Base-by-base conservation (phyloP, 768 basidiomycete species). In the Hebeloma cylindrosporum region DNA sequence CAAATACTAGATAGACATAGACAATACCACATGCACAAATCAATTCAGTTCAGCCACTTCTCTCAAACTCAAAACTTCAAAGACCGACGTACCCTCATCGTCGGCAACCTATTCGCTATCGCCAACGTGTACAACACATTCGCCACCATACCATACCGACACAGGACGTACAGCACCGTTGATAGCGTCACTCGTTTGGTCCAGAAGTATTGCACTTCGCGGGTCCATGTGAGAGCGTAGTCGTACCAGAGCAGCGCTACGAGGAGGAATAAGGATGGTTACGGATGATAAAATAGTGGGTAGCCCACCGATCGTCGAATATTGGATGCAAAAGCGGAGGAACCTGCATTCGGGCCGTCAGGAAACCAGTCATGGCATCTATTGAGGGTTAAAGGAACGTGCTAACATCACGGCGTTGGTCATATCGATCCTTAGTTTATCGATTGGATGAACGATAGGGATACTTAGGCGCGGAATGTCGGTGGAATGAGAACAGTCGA, bases 211-310 rank as follows among this genome's bases (percentile, higher is more conserved):
- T 43, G 20, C 14, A 49, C 42, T 29, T 49, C 48, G 14, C 43
- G 35, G 8, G 34, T 37, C 18, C 25, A 49, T 6, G 48, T 49
- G 9, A 49, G 36, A 7, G 31, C 21, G 37, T 44, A 49, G 27
- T 49, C 48, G 42, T 44, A 49, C 18, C 45, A 49, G n/a, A 49
- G 35, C 8, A 49, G 26, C 1, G 41, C 48, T 49, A 21, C n/a
- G 13, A 6, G 17, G 10, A 21, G n/a, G 30, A 20, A 3, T 20
- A 31, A 16, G 21, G 14, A 5, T 8, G 13, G 16, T 5, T 5
- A 5, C 2, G 28, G 13, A 21, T n/a, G n/a, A 18, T 26, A 13
- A 39, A 13, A 4, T 16, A 28, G 2, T 8, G 8, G 6, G 30
- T 3, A 2, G 17, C 26, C 10, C 4, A 48, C 47, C 18, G 21